Evolutionary conservation across 164 flowering plant genomes (phyloP), one percentile per base, ranked within the genome.

Genomic region (Magnolia kwangsiensis): DNA sequence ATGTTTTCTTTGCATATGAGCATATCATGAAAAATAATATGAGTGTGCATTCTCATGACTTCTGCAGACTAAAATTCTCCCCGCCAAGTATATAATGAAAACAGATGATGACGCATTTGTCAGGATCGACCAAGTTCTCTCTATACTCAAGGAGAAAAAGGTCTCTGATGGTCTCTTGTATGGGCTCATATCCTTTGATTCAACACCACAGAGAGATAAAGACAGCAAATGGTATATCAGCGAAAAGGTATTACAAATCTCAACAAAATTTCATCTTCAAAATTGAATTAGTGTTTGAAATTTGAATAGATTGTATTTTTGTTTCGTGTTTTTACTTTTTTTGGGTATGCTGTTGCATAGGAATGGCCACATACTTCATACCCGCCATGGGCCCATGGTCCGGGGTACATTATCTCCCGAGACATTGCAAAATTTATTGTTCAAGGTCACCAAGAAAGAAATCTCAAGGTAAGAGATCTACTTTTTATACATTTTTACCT

Each of bases 301-400:
- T n/a, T 20, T 31, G 16, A 31, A 37, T 5, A 37, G 45, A 1
- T 10, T 55, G 13, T 19, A 64, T n/a, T 19, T 55, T 80, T 49
- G 51, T n/a, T 65, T 50, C 23, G 20, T n/a, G 21, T n/a, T 50
- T 61, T 31, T 7, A 8, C 24, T 70, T 72, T 68, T 37, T 11
- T 23, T 68, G 72, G 67, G 68, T 18, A 31, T 71, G 45, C 51
- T 51, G 58, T 72, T 79, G 69, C 80, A 64, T 81, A 95, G 98
- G 98, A 93, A 82, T 95, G 97, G 97, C 94, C 95, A 5, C 83
- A 84, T 78, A 72, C 81, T 45, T 3, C 78, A 51, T 95, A 89
- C 83, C 98, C 97, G 2, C 95, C 97, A 61, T 95, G 97, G 98
- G 97, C 98, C 7, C 98, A 95, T 83, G 98, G 97, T 70, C 98